Evolutionary conservation across 768 basidiomycete species (phyloP), one percentile per base, ranked within the genome.

Genomic region (Mycena metata): DNA sequence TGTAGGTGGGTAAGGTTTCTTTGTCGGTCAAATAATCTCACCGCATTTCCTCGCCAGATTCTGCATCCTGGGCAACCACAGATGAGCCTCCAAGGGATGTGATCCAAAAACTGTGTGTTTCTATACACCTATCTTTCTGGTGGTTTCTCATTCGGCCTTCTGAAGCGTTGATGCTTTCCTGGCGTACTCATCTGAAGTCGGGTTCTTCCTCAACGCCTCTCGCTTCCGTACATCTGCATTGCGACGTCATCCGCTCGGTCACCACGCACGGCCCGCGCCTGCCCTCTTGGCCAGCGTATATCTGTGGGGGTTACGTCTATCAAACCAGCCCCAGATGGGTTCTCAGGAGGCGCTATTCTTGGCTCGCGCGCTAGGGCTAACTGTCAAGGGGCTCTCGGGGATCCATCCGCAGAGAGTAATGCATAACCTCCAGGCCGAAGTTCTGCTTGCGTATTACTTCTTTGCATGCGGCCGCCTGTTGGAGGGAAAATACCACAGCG

Each of bases 371-470:
- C 76, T 85, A 39, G 76, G 82, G 11, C 77, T 81, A n/a, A 76
- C 83, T 0, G 76, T 83, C 5, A 76, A 76, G 2, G 73, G 75
- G 16, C 75, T 87, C 13, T 80, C 83, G 4, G 75, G 79, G 5
- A 66, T 60, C 2, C 86, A 88, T 36, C 82, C 83, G 26, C 70
- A 80, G 4, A 74, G 73, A 69, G 78, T 84, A 19, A 73, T 89
- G 46, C 83, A 87, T 42, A 77, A 83, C 3, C 78, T 89, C 19
- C 88, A 89, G 70, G 80, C 85, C 1, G 85, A 90, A 61, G 78
- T 90, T 9, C 80, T 91, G 17, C 81, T 91, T 30, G 79, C 86
- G 3, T 81, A 82, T 59, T 90, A 88, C 72, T 86, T 90, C 75
- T 86, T 89, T 66, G 78, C 83, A 21, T 79, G 80, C 30, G 88